Evolutionary conservation across 495 filamentous ascomycete genomes (phyloP), one percentile per base, ranked within the genome.

Genomic region (Xylaria acuta): DNA sequence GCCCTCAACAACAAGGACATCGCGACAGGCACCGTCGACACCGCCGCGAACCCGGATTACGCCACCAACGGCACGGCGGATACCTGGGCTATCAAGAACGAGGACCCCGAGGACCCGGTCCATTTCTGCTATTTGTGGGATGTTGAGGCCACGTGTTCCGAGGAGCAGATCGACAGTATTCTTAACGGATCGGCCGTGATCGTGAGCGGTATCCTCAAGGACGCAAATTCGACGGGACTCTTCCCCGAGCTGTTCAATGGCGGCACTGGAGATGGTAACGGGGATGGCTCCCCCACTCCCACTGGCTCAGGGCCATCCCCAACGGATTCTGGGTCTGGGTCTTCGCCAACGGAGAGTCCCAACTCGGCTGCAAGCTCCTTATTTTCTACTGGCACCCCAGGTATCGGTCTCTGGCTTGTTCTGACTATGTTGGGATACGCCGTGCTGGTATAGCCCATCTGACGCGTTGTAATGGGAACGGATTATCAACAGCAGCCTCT

Each of bases 111-210:
- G 7, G 82, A 82, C 60, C 78, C 80, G 30, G 72, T 81, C 30
- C 81, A 85, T 18, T 88, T 82, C 43, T 92, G 90, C 80, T 92
- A 85, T 77, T 66, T 91, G n/a, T 84, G 89, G 34, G 82, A 84
- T 69, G 82, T 87, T 43, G 62, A 67, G 5, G 72, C 73, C 1
- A 89, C 88, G 8, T 92, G 90, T 74, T 86, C 81, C 6, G 59
- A 79, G 3, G 82, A 85, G n/a, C 83, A 90, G 76, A 80, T 82
- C 22, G 73, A 76, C 12, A 83, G 79, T 72, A 83, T 91, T 56
- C 72, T 78, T 1, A 77, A 82, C 22, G 85, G 86, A 27, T 66
- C 79, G 9, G 85, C 82, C 1, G 76, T 81, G 5, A 83, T 85
- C 25, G 75, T 84, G 14, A 82, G 82, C 65, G 84, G 89, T 0